These are phyloP conservation scores for Tolypocladium capitatum DNA, from an alignment of 2,329 filamentous ascomycete species.

Conservation along the genomic window DNA sequence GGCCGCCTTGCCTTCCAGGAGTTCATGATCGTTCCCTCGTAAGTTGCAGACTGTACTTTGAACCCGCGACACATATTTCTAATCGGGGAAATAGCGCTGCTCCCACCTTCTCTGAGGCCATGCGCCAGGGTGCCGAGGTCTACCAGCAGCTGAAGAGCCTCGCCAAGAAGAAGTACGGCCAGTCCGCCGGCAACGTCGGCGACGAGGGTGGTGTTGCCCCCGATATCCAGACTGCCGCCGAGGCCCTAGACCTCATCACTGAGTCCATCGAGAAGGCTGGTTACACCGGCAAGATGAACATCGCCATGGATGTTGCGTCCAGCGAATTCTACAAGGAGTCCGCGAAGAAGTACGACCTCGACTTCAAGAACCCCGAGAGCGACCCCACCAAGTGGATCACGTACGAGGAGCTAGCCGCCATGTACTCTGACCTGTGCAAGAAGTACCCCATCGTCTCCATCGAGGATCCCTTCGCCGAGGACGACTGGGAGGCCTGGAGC, in stretches of 20 bases:
- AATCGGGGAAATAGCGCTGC: slow-evolving; percentile 44
- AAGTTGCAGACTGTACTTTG: slow-evolving; percentile 20
- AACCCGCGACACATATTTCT: slow-evolving; percentile 1
- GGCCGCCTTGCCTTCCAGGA: slow-evolving; percentile 91
- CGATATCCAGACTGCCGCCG: slow-evolving; percentile 92
- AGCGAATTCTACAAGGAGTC: slow-evolving; percentile 99
- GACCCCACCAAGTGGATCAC: slow-evolving; percentile 96
- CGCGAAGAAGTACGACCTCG: slow-evolving; percentile 98
- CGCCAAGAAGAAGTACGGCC: slow-evolving; percentile 99
- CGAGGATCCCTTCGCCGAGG: slow-evolving; percentile 98
- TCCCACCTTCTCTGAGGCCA: slow-evolving; percentile 84
- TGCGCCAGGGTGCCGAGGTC: slow-evolving; percentile 92
- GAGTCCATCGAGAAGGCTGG: slow-evolving; percentile 89
- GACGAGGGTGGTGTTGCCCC: slow-evolving; percentile 99
- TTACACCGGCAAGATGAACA: slow-evolving; percentile 92
- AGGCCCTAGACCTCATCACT: slow-evolving; percentile 92
- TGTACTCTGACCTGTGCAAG: slow-evolving; percentile 76
- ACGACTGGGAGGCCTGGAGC: slow-evolving; percentile 99
- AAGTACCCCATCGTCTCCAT: slow-evolving; percentile 99
- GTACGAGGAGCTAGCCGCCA: slow-evolving; percentile 88
- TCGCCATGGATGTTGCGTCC: slow-evolving; percentile 97
- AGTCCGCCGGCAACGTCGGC: slow-evolving; percentile 96
- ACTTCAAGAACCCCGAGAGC: slow-evolving; percentile 99
- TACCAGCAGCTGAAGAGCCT: slow-evolving; percentile 96
- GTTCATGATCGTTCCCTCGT: slow-evolving; percentile 88